Percentiles rank a stretch among this genome's conserved stretches.
These are phyloP conservation scores for Takakia lepidozioides DNA, from an alignment of 225 moss, liverwort and hornwort genomes.

Conservation along the genomic window DNA sequence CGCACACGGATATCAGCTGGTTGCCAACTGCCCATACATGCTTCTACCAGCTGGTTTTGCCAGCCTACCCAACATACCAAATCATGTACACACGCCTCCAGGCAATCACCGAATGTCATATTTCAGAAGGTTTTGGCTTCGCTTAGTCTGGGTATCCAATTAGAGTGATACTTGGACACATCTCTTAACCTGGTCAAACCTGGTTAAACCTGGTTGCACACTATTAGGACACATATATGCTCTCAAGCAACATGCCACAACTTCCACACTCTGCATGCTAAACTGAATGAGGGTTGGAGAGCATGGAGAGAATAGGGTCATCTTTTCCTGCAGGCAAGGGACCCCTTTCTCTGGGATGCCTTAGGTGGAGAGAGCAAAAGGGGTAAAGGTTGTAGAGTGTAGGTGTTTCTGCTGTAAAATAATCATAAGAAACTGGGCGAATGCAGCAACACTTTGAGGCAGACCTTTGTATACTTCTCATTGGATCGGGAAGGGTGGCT, in stretches of 20 bases:
- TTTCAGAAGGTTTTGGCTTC: slow-evolving; percentile 96
- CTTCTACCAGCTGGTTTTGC: slow-evolving; percentile 93
- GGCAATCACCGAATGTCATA: slow-evolving; percentile 83
- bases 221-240: slow-evolving; percentile 8
- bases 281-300: slow-evolving; percentile 3
- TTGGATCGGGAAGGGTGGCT: slow-evolving; percentile 37
- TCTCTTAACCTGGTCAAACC: no score
- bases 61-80: slow-evolving; percentile 72
- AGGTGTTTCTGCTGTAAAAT: slow-evolving; percentile 58
- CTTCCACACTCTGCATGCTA: slow-evolving; percentile 11
- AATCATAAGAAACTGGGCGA: slow-evolving; percentile 32
- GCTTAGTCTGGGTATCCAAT: slow-evolving; percentile 34
- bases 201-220: not conserved
- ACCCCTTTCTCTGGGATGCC: slow-evolving; percentile 20
- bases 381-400: slow-evolving; percentile 14
- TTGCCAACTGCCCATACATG: slow-evolving; percentile 97
- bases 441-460: slow-evolving; percentile 56
- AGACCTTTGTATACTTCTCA: slow-evolving; percentile 63
- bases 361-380: slow-evolving; percentile 26
- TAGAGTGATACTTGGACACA: slow-evolving; percentile 5
- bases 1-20: slow-evolving; percentile 93
- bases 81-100: slow-evolving; percentile 71
- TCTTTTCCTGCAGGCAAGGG: slow-evolving; percentile 29
- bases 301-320: slow-evolving; percentile 22
- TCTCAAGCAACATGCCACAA: slow-evolving; percentile 14